Evolutionary conservation across 805 yeast species (phyloP), one percentile per base, ranked within the genome.

Genomic region (Henningerozyma blattae): DNA sequence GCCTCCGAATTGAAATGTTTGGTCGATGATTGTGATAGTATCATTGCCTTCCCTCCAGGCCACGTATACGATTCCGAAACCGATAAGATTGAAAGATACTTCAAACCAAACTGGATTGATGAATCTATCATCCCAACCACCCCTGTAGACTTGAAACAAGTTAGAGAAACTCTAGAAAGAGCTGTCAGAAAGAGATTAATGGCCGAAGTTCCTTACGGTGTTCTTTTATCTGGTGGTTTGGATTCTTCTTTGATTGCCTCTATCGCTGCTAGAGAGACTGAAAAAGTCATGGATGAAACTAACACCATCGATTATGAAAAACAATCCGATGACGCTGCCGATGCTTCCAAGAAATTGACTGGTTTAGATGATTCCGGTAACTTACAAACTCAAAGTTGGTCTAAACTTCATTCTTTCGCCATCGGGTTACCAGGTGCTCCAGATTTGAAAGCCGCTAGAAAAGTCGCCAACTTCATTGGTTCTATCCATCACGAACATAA

Each of bases 201-300:
- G 99, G 91, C 97, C 36, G 99, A 91, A 68, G 99, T 91, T 41
- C 97, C 99, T 36, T 91, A 84, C 61, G 99, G 99, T 67, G 99
- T 91, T 31, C 68, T 91, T 48, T 69, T 91, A 47, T 85, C 95
- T 16, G 99, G 99, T 58, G 99, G 99, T 46, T 73, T 91, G 54
- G 99, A 91, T 61, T 86, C 96, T 31, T 85, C 95, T 16, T 70
- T 91, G 61, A 91, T 91, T 58, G 98, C 98, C 15, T 62, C 98
- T 30, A 91, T 91, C 54, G 98, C 97, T 34, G 91, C 97, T 22
- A 74, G 96, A 59, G 99, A 91, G 67, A 84, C 97, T 39, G 73
- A 73, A 41, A 77, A 75, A 62, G 71, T 76, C 27, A 67, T 67
- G 37, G 32, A 32, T 14, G 29, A 31, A 26, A 18, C 18, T 3